phyloP scores from a whole-genome alignment of 495 filamentous ascomycete species.

The Aspergillus homomorphus region DNA sequence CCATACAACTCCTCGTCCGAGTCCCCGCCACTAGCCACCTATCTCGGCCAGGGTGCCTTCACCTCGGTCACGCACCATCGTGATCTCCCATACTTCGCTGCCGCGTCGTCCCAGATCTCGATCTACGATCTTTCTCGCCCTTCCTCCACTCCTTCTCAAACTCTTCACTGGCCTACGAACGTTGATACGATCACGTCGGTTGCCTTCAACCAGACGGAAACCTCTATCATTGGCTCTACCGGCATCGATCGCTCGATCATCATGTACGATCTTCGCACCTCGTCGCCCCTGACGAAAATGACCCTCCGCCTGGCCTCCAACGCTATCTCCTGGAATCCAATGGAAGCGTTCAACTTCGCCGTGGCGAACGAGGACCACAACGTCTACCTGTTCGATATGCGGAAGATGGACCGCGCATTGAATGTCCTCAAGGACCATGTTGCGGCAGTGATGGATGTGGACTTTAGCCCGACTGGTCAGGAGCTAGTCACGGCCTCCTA shows the following conservation, averaged over 20 bases:
- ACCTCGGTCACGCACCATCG: constrained; percentile 84
- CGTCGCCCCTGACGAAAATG: constrained; percentile 73
- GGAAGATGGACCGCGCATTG: constrained; percentile 74
- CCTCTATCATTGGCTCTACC: constrained; percentile 78
- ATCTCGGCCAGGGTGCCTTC: constrained; percentile 76
- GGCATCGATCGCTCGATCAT: constrained; percentile 83
- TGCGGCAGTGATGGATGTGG: constrained; percentile 93
- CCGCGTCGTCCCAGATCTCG: constrained; percentile 73
- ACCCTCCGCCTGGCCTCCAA: constrained; percentile 80
- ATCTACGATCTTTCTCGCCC: constrained; percentile 82
- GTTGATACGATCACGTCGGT: constrained; percentile 90
- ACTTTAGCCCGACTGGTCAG: constrained; percentile 91
- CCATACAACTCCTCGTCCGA: constrained; percentile 70
- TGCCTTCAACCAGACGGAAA: constrained; percentile 91
- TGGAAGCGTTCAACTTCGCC: constrained; percentile 91
- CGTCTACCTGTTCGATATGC: constrained; percentile 81
- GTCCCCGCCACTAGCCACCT: constrained; percentile 69
- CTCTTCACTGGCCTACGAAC: constrained; percentile 79
- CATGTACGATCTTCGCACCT: constrained; percentile 86
- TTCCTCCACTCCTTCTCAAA: constrained; percentile 69
- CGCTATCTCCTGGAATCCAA: constrained; percentile 88
- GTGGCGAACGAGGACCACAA: constrained; percentile 80
- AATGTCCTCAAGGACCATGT: constrained; percentile 97
- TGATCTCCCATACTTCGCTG: constrained; percentile 67
- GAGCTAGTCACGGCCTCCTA: constrained; percentile 91